A percentile compares a stretch with the other conserved stretches of the same genome.
Evolutionary conservation across 2,329 filamentous ascomycete genomes (phyloP).

Genomic region (Hortaea werneckii): DNA sequence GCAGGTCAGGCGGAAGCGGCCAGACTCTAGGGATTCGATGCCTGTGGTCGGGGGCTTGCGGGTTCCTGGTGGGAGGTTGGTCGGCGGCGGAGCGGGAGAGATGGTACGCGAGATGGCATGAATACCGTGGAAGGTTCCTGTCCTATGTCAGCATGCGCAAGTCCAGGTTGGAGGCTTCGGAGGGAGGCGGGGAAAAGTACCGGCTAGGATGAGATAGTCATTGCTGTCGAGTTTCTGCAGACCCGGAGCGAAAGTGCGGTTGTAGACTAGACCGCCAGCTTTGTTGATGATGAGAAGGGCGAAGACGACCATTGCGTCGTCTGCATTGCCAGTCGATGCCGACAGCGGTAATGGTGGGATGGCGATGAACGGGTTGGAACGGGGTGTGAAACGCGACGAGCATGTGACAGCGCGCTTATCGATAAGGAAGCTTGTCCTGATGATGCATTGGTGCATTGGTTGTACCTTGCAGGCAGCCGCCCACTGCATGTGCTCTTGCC

Average conservation of each 20-base stretch:
- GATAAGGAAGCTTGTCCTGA: too few species aligned
- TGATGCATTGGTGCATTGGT: not conserved
- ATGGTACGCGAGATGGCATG: conserved; percentile 54
- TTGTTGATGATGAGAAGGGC: conserved; percentile 98
- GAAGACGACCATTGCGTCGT: conserved; percentile 67
- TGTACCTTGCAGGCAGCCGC: not conserved
- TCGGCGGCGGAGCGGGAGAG: conserved; percentile 27
- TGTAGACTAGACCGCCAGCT: conserved; percentile 86
- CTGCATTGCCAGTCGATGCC: not conserved
- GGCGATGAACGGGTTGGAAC: too few species aligned
- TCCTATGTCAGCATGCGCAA: too few species aligned
- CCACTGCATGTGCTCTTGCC: too few species aligned
- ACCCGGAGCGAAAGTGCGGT: conserved; percentile 81
- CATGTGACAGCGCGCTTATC: too few species aligned
- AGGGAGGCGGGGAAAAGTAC: conserved; percentile 39
- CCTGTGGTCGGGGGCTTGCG: conserved; percentile 55
- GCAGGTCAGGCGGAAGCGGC: conserved; percentile 90
- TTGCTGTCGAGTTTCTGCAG: conserved; percentile 86
- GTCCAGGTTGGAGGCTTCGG: not conserved
- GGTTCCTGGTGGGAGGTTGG: conserved; percentile 19
- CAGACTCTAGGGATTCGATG: conserved; percentile 84
- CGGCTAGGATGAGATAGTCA: conserved; percentile 91
- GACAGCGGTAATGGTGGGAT: too few species aligned
- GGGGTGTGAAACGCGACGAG: too few species aligned
- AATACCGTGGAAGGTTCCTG: conserved; percentile 67